Evolutionary conservation across 495 filamentous ascomycete genomes (phyloP).

Genomic region (Penicillium cosmopolitanum): DNA sequence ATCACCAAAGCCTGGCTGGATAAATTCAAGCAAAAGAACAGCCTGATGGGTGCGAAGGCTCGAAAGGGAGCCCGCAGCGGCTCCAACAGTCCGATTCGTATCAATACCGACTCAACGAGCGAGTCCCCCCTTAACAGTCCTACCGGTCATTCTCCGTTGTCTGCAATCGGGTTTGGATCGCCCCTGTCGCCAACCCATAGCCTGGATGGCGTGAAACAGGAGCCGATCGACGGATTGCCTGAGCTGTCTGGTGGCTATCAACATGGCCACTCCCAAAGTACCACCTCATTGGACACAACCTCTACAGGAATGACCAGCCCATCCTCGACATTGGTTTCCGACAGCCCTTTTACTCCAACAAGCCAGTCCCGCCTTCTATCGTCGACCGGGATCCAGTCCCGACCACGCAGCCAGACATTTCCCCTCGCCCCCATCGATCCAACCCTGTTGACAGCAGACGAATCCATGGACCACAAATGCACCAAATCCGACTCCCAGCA

Average conservation of each 20-base stretch:
- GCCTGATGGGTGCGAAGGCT: constrained; percentile 66
- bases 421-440: constrained; percentile 71
- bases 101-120: constrained; percentile 53
- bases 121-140: constrained; percentile 68
- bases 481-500: constrained; percentile 61
- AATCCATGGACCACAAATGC: constrained; percentile 63
- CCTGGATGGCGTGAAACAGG: constrained; percentile 64
- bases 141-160: constrained; percentile 70
- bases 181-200: constrained; percentile 49
- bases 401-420: constrained; percentile 91
- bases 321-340: constrained; percentile 81
- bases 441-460: constrained; percentile 67
- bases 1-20: constrained; percentile 84
- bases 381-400: constrained; percentile 57
- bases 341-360: constrained; percentile 69
- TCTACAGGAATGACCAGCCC: constrained; percentile 80
- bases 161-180: constrained; percentile 55
- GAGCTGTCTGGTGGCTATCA: constrained; percentile 56
- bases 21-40: constrained; percentile 95
- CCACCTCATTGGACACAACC: constrained; percentile 61
- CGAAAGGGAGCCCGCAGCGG: constrained; percentile 73
- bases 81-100: constrained; percentile 43
- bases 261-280: constrained; percentile 61
- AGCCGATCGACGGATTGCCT: constrained; percentile 52
- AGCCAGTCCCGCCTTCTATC: constrained; percentile 65